These are phyloP conservation scores for Xylariaceae sp. DNA, from an alignment of 2,329 filamentous ascomycete genomes.

Conservation along the genomic window DNA sequence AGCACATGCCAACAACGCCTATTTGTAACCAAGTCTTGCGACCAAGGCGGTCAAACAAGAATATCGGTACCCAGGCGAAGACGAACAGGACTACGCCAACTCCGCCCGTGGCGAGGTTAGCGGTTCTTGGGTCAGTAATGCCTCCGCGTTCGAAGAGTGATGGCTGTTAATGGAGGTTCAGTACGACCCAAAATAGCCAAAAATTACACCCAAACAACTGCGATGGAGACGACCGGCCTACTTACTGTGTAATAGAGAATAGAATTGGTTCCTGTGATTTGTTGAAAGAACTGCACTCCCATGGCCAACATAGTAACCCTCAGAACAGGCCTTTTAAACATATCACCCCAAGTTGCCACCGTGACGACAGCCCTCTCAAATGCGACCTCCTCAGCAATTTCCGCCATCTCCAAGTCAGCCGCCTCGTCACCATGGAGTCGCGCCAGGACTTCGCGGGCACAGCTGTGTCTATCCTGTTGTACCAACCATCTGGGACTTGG, in stretches of 20 bases:
- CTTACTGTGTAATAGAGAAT: constrained; percentile 36
- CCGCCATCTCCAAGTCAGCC: constrained; percentile 58
- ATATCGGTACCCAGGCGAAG: constrained; percentile 32
- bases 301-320: constrained; percentile 35
- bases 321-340: constrained; percentile 34
- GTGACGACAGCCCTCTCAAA: constrained; percentile 22
- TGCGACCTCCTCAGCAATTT: constrained; percentile 29
- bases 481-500: constrained; percentile 34
- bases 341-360: constrained; percentile 30
- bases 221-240: neutral
- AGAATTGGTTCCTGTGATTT: constrained; percentile 35
- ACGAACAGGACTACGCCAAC: constrained; percentile 31
- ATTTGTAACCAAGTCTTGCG: constrained; percentile 32
- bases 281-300: constrained; percentile 36
- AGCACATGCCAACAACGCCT: constrained; percentile 29
- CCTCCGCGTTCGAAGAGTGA: constrained; percentile 28
- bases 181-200: neutral
- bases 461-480: constrained; percentile 28
- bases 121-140: constrained; percentile 24
- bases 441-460: constrained; percentile 31
- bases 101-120: constrained; percentile 30
- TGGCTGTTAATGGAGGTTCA: constrained; percentile 11
- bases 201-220: neutral
- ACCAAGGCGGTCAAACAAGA: constrained; percentile 31
- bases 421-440: constrained; percentile 30